A percentile compares a stretch with the other conserved stretches of the same genome.
Evolutionary conservation across 495 filamentous ascomycete genomes (phyloP).

Genomic region (Tuber brumale): DNA sequence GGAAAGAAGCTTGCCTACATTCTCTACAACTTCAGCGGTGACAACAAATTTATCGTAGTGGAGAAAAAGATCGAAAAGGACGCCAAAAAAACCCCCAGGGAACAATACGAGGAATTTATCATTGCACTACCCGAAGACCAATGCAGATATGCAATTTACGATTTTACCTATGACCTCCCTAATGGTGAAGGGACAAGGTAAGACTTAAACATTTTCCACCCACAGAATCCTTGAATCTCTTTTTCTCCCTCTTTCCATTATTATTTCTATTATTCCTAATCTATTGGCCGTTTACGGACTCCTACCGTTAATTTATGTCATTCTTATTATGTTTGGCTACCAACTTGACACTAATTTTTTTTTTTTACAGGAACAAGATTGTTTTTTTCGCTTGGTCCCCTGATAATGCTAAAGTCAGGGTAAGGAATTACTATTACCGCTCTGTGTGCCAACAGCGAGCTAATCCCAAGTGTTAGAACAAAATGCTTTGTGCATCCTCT

Average conservation of each 20-base stretch:
- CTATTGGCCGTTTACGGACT: neutral
- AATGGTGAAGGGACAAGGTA: conserved; percentile 77
- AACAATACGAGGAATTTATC: conserved; percentile 38
- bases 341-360: neutral
- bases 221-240: neutral
- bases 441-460: conserved; percentile 16
- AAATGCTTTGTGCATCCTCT: conserved; percentile 96
- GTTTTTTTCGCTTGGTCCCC: conserved; percentile 93
- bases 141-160: conserved; percentile 82
- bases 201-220: conserved; percentile 23
- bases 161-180: conserved; percentile 75
- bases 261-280: neutral
- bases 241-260: neutral
- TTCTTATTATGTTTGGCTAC: neutral
- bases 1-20: conserved; percentile 85
- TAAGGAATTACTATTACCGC: conserved; percentile 46
- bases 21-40: conserved; percentile 92
- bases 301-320: neutral
- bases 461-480: conserved; percentile 50
- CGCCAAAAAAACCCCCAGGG: conserved; percentile 38
- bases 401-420: conserved; percentile 71
- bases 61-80: conserved; percentile 58
- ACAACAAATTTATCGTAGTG: conserved; percentile 83
- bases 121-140: conserved; percentile 22
- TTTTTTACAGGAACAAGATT: conserved; percentile 71